Conservation (phyloP, 106 monocot genomes). For the Acorus calamus region DNA sequence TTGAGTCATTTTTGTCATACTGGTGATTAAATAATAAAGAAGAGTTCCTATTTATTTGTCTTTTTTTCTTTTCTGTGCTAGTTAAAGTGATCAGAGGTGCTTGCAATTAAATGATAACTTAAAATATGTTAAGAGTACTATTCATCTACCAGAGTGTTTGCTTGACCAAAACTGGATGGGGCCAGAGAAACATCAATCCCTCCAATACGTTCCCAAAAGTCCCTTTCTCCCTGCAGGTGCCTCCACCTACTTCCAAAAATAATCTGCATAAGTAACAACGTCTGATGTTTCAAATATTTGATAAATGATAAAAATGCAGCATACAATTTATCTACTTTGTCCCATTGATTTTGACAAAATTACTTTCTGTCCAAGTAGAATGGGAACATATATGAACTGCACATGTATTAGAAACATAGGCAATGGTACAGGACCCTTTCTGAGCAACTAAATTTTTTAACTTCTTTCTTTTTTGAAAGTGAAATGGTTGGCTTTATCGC, state of each 20-base stretch:
- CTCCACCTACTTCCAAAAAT: constrained; percentile 98
- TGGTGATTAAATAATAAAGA: too few species aligned
- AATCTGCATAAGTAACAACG: constrained; percentile 27
- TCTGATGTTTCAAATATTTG: neutral
- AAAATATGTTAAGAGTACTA: neutral
- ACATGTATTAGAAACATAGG: neutral
- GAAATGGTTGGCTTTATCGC: too few species aligned
- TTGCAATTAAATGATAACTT: neutral
- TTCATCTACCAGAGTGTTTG: constrained; percentile 68
- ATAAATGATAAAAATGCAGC: too few species aligned
- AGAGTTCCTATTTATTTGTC: too few species aligned
- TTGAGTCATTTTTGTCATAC: too few species aligned
- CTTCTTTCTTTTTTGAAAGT: too few species aligned
- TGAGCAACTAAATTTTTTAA: neutral
- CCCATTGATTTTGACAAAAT: too few species aligned
- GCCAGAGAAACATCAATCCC: constrained; percentile 82
- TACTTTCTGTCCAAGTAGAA: too few species aligned
- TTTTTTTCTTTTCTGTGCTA: too few species aligned
- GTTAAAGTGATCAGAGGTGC: too few species aligned
- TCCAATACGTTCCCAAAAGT: constrained; percentile 92
- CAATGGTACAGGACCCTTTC: neutral
- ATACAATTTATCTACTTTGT: too few species aligned
- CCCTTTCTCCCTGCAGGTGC: constrained; percentile 84
- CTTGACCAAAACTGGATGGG: constrained; percentile 91
- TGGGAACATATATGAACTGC: too few species aligned